Base-by-base conservation (phyloP, 345 rosid species). In the Salix brachista region DNA sequence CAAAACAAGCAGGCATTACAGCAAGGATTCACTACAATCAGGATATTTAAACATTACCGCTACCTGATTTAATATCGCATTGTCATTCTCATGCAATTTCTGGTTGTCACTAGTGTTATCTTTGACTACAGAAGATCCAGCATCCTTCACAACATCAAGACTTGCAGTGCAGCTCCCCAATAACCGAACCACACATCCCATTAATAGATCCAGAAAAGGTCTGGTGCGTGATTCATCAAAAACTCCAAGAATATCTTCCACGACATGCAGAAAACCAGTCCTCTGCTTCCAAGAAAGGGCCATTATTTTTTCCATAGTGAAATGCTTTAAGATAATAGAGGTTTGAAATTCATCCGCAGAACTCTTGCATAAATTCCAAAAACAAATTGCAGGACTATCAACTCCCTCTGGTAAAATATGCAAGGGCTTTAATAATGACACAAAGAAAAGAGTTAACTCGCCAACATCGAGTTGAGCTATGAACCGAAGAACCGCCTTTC, bases 181-280 rank as follows among this genome's bases (percentile, higher is more conserved):
- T 60, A 96, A 82, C 76, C 89, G 91, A 65, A 89, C 92, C 84
- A 91, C 94, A 85, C 89, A 91, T 73, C 97, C 98, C 92, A 92
- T 91, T 76, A 96, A 75, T 64, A 93, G 84, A 83, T 89, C 85
- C 79, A 96, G 87, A 82, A 90, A 93, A 72, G 99, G 96, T 78
- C 79, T 79, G 82, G 90, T 60, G 79, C 78, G 97, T 37, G 81
- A 69, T 81, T 90, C 93, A 86, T 90, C 98, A 87, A 96, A 92
- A 82, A 88, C 89, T 75, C 81, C 88, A 74, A 96, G 86, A 79
- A 90, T 75, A 73, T 90, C 92, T 80, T 91, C 89, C 81, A 93
- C 83, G 66, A 96, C 99, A 81, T 93, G 96, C 80, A 96, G 83
- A 84, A 93, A 92, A 34, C 92, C 97, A 77, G 82, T 87, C 81